Conservation (phyloP, 2,329 filamentous ascomycete genomes). For the Seiridium cupressi region DNA sequence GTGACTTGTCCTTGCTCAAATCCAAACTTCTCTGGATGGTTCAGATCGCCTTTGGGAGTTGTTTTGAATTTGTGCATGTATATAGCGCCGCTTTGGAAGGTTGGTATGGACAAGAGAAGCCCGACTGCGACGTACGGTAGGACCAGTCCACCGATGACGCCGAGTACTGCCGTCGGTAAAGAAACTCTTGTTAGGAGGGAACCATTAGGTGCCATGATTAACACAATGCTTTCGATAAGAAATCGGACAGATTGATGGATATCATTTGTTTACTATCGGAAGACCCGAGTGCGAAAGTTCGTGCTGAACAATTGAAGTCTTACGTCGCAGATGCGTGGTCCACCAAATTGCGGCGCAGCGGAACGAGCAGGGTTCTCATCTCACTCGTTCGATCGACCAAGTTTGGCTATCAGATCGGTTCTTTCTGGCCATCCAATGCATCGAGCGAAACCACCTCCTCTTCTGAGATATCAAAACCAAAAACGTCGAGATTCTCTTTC, state of each 20-base stretch:
- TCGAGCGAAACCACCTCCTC: conserved; percentile 58
- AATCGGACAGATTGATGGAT: too few species aligned
- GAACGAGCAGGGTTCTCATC: background rate
- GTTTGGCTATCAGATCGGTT: background rate
- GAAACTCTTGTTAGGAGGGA: background rate
- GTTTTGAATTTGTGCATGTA: background rate
- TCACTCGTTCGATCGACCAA: background rate
- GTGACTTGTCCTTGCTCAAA: background rate
- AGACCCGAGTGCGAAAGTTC: too few species aligned
- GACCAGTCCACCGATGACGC: background rate
- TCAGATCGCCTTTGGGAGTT: background rate
- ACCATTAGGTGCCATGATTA: background rate
- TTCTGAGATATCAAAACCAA: conserved; percentile 53
- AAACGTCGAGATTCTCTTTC: conserved; percentile 58
- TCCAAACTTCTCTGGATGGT: background rate
- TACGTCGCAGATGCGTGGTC: too few species aligned
- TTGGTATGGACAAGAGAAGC: background rate
- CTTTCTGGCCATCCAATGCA: conserved; percentile 34
- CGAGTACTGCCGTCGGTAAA: background rate
- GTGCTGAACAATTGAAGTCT: too few species aligned
- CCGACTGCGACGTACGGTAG: background rate
- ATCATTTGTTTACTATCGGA: too few species aligned
- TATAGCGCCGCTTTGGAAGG: background rate
- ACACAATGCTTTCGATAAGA: too few species aligned
- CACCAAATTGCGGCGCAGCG: background rate